Conservation (phyloP, 495 filamentous ascomycete genomes). For the Penicillium cinerascens region DNA sequence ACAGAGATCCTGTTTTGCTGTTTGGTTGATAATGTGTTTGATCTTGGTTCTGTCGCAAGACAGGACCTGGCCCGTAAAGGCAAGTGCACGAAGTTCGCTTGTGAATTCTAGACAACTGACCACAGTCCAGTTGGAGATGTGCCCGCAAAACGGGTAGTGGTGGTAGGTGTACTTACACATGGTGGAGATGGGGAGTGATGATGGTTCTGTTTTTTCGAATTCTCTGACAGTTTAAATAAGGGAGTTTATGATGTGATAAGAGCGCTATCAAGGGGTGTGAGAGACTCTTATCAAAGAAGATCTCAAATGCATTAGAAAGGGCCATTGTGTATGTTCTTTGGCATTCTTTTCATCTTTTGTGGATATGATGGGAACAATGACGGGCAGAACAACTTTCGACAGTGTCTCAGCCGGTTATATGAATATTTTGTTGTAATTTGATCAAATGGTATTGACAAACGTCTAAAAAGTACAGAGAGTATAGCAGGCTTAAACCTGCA, state of each 20-base stretch:
- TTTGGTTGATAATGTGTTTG: constrained; percentile 5
- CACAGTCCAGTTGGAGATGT: constrained; percentile 27
- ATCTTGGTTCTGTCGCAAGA: constrained; percentile 2
- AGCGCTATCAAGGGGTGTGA: neutral
- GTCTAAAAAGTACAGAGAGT: too few species aligned
- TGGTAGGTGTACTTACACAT: constrained; percentile 32
- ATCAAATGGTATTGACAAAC: too few species aligned
- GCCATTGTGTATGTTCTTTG: neutral
- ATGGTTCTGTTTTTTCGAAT: neutral
- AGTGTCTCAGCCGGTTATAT: neutral
- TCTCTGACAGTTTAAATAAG: neutral
- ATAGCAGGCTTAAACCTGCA: too few species aligned
- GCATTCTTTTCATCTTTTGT: neutral
- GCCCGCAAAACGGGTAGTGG: constrained; percentile 28
- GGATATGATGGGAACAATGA: neutral
- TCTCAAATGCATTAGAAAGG: neutral
- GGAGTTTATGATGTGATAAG: neutral
- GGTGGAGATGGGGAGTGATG: neutral
- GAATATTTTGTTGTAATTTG: neutral
- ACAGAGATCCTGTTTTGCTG: constrained; percentile 6
- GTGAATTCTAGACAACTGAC: constrained; percentile 23
- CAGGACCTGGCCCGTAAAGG: neutral
- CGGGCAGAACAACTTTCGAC: neutral
- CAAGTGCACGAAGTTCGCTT: constrained; percentile 14
- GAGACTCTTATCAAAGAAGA: neutral